Base-by-base conservation (phyloP, 352 stramenopile genomes). In the Lagenidium sp. region DNA sequence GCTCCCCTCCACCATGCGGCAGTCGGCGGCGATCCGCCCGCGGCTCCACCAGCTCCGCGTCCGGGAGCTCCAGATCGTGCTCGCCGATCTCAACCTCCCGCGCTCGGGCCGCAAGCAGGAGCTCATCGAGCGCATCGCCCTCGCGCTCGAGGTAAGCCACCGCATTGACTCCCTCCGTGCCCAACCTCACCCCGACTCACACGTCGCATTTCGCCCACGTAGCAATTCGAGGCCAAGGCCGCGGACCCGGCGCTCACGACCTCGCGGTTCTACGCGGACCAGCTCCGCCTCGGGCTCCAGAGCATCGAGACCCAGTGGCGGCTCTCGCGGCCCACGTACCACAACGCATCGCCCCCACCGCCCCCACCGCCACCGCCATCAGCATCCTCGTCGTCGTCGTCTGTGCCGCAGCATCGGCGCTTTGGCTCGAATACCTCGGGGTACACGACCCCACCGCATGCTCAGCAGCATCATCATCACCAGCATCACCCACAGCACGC, bases 91-190 rank as follows among this genome's bases (percentile, higher is more conserved):
- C 32, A 85, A 81, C 37, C 50, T 92, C 41, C 48, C 66, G 50
- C 75, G 72, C 34, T 82, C 70, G 4, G 79, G 79, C 13, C 74
- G 70, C 50, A 92, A 92, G 52, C 68, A 65, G 32, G 79, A 92
- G 44, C 66, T 92, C 35, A 72, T 89, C 23, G 74, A 87, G 31
- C 75, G 79, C 55, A 85, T 92, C 44, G 67, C 68, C 8, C 25
- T 43, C 2, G 63, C 81, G 28, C 36, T 88, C 6, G 69, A 86
- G 72, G 75, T 88, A 21, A 11, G 41, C 46, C 20, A n/a, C n/a
- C n/a, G n/a, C n/a, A n/a, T n/a, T n/a, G n/a, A n/a, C n/a, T n/a
- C n/a, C n/a, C n/a, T n/a, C n/a, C n/a, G n/a, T n/a, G n/a, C n/a
- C n/a, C n/a, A n/a, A n/a, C n/a, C n/a, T n/a, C n/a, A n/a, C n/a